Evolutionary conservation across 768 basidiomycete species (phyloP), one percentile per base, ranked within the genome.

Genomic region (Lactarius evosmus): DNA sequence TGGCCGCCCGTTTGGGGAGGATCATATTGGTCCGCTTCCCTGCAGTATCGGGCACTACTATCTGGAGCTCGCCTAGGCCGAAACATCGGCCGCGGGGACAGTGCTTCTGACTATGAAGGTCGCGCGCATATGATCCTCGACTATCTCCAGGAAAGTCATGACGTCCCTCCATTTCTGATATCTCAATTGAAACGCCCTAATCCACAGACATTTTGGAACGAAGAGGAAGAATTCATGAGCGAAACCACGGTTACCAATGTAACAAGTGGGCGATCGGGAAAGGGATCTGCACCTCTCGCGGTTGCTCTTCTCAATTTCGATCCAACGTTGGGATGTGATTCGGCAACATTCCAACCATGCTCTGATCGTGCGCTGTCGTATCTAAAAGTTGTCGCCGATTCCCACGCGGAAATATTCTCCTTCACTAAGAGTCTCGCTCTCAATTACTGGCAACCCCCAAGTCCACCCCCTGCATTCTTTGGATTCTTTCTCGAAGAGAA

Each of bases 261-360:
- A 61, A 67, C 67, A 30, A 69, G 67, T 49, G 65, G 65, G 32
- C 69, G 75, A 0, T 58, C 65, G 36, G 72, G 73, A 1, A 64
- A 70, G 1, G 75, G 75, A 46, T 65, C 69, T 6, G 75, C 73
- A 62, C 70, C 72, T 38, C 49, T 75, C 61, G 69, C 75, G 22
- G 69, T 73, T 27, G 70, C 68, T 16, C 70, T 72, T 61, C 72
- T 74, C 62, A 73, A 69, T 17, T 72, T 67, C 52, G 70, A 73
- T 60, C 66, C 70, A n/a, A 22, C 74, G 75, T 64, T 74, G 72
- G 1, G 74, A 75, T 54, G 66, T n/a, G n/a, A n/a, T n/a, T n/a
- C n/a, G n/a, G n/a, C n/a, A n/a, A n/a, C n/a, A n/a, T n/a, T n/a
- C n/a, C n/a, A n/a, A n/a, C n/a, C n/a, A n/a, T n/a, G n/a, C n/a